These are phyloP conservation scores for Coemansia sp. DNA, from an alignment of 192 early-diverging fungal species.

Conservation along the genomic window DNA sequence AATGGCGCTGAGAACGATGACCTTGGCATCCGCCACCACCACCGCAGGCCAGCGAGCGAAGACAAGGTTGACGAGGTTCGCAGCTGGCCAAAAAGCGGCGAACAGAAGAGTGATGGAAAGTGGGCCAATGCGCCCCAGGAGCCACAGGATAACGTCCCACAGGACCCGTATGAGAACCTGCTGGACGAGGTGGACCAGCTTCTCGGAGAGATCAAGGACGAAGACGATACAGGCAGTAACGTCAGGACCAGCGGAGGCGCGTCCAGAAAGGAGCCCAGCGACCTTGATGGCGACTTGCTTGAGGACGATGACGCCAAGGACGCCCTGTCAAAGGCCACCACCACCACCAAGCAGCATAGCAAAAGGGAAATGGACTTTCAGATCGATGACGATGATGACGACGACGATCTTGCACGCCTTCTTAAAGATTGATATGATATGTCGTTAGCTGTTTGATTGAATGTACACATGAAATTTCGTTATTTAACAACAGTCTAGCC, in stretches of 20 bases:
- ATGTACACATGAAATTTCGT: neutral
- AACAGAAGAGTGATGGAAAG: neutral
- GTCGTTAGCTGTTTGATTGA: neutral
- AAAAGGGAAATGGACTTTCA: slow-evolving; percentile 32
- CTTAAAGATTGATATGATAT: slow-evolving; percentile 14
- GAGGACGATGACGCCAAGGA: neutral
- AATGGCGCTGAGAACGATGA: neutral
- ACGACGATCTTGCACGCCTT: slow-evolving; percentile 30
- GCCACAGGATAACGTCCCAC: slow-evolving; percentile 21
- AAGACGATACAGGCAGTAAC: slow-evolving; percentile 22
- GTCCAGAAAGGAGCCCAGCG: neutral
- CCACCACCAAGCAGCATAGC: neutral
- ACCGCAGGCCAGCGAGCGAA: neutral
- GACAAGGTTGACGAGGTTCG: slow-evolving; percentile 14
- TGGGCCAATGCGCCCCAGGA: slow-evolving; percentile 40
- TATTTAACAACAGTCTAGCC: neutral
- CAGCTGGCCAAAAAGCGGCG: slow-evolving; percentile 4
- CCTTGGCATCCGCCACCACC: neutral
- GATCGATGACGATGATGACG: slow-evolving; percentile 36
- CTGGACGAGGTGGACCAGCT: slow-evolving; percentile 56
- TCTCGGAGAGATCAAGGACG: slow-evolving; percentile 44
- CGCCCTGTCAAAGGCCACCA: neutral
- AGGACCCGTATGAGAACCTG: slow-evolving; percentile 50
- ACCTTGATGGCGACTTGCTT: neutral
- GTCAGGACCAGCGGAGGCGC: neutral